phyloP scores from a whole-genome alignment of 2,329 filamentous ascomycete species.

The Sclerotinia nivalis region DNA sequence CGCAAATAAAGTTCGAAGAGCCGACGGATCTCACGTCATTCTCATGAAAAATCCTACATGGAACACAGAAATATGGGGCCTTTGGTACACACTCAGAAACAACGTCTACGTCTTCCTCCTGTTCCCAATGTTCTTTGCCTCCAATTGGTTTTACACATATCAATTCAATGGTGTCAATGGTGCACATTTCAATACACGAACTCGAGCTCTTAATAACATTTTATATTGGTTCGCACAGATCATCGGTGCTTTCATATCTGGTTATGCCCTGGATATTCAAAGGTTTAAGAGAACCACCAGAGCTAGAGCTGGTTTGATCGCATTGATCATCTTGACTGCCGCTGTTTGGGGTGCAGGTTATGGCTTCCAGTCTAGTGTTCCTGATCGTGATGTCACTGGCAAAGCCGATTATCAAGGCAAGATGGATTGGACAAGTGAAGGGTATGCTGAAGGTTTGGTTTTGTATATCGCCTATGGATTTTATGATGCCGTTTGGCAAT shows the following conservation, averaged over 20 bases:
- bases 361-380: slow-evolving; percentile 64
- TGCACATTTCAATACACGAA: slow-evolving; percentile 70
- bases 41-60: slow-evolving; percentile 86
- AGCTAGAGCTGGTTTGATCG: slow-evolving; percentile 61
- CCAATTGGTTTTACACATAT: slow-evolving; percentile 77
- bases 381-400: slow-evolving; percentile 54
- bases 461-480: slow-evolving; percentile 87
- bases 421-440: slow-evolving; percentile 51
- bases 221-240: slow-evolving; percentile 81
- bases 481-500: slow-evolving; percentile 87
- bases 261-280: slow-evolving; percentile 65
- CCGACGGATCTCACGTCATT: slow-evolving; percentile 76
- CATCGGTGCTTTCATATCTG: slow-evolving; percentile 71
- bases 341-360: slow-evolving; percentile 79
- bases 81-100: slow-evolving; percentile 67
- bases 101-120: slow-evolving; percentile 72
- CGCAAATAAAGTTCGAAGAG: slow-evolving; percentile 63
- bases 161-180: slow-evolving; percentile 73
- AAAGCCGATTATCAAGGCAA: slow-evolving; percentile 17
- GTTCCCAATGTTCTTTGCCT: slow-evolving; percentile 77
- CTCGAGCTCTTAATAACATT: slow-evolving; percentile 69
- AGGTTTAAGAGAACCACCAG: slow-evolving; percentile 61
- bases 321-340: slow-evolving; percentile 68
- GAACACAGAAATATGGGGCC: slow-evolving; percentile 72
- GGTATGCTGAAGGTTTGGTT: slow-evolving; percentile 76